Conservation (phyloP, 2,329 filamentous ascomycete species). For the Alternaria angustiovoidea region DNA sequence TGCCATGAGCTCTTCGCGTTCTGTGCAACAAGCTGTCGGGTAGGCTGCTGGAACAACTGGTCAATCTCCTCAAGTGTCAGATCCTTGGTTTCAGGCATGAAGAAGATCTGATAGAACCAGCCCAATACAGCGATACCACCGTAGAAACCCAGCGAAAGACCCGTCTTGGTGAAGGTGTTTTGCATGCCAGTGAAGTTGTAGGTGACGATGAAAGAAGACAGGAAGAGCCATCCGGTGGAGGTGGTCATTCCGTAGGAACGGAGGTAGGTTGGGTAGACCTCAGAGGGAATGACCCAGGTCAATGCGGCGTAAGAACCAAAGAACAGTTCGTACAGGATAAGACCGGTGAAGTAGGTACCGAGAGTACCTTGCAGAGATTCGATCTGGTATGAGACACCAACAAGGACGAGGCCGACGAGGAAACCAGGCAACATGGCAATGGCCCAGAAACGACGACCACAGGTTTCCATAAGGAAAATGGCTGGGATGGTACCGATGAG, state of each 20-base stretch:
- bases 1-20: constrained; percentile 54
- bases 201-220: constrained; percentile 75
- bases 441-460: constrained; percentile 77
- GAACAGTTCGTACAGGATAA: constrained; percentile 58
- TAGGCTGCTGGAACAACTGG: constrained; percentile 70
- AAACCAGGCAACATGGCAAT: constrained; percentile 76
- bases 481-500: constrained; percentile 73
- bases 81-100: constrained; percentile 80
- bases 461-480: constrained; percentile 75
- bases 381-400: constrained; percentile 70
- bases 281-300: constrained; percentile 61
- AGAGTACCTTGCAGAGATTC: constrained; percentile 55
- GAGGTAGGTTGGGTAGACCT: constrained; percentile 77
- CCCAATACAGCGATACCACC: constrained; percentile 75
- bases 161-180: constrained; percentile 70
- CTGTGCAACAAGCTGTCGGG: constrained; percentile 64
- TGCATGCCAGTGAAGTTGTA: constrained; percentile 80
- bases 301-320: constrained; percentile 49
- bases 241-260: constrained; percentile 78
- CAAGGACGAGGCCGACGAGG: constrained; percentile 72
- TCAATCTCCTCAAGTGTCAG: constrained; percentile 75
- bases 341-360: constrained; percentile 71
- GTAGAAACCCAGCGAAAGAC: constrained; percentile 74
- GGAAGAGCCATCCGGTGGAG: constrained; percentile 72
- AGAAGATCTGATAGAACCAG: constrained; percentile 75